Base-by-base conservation (phyloP, 164 flowering plant species). In the Kingdonia uniflora region DNA sequence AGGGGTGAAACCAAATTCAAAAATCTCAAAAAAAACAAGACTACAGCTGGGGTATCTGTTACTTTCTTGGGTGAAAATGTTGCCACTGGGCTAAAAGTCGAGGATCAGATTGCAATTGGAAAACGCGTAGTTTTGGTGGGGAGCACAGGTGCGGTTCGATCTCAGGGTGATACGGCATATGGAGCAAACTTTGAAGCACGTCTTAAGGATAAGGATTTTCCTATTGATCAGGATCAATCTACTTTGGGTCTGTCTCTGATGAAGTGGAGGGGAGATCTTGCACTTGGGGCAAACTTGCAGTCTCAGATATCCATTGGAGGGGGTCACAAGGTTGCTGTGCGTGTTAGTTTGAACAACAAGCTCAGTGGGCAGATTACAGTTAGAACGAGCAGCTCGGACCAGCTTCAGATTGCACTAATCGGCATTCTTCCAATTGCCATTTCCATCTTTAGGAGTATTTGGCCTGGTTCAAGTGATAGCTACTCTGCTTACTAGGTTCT, bases 241-340 rank as follows among this genome's bases (percentile, higher is more conserved):
- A 68, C 96, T 13, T 52, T 87, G 57, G 81, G 81, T 6, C 66
- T 91, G 52, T 85, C 96, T n/a, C 60, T 91, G n/a, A 78, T 87
- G 72, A 82, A 70, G 71, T 91, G 89, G 92, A 78, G 92, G 58
- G 97, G 96, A 1, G 97, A 87, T 64, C 64, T 83, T 60, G 95
- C 96, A 0, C 58, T 87, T 24, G 86, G 87, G 24, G 85, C 82
- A 49, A 91, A 87, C 61, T 63, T 86, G 53, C 83, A 80, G 77
- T 81, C 92, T 25, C 95, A 85, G 58, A 59, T 87, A 50, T 77
- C 92, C 0, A 33, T 85, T 48, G 92, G 97, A 16, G 74, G 96
- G 13, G 71, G 62, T 50, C 78, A 91, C 0, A 91, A 87, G 74
- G 71, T 85, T 67, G 79, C 87, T 6, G 77, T 80, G 19, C 87